phyloP scores from a whole-genome alignment of 768 basidiomycete genomes.

The Termitomyces sp. region DNA sequence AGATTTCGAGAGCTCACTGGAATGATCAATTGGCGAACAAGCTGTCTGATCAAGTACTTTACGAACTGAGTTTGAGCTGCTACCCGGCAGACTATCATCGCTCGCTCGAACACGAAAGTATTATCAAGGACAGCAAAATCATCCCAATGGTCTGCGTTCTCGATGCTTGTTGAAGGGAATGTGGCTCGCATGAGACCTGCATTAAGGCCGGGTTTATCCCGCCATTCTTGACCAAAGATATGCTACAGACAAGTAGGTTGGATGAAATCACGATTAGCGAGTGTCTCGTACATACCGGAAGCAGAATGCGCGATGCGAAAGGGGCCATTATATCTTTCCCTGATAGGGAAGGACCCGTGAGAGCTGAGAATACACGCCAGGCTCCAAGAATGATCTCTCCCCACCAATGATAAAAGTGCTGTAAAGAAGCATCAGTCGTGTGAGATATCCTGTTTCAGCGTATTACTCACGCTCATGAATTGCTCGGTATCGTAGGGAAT shows the following conservation, averaged over 20 bases:
- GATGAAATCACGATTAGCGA: not conserved
- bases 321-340: not conserved
- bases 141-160: slow-evolving; percentile 54
- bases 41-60: not conserved
- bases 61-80: slow-evolving; percentile 48
- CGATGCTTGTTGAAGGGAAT: slow-evolving; percentile 56
- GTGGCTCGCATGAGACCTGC: slow-evolving; percentile 58
- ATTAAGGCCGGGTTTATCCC: slow-evolving; percentile 16
- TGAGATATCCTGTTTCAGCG: not conserved
- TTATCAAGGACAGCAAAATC: slow-evolving; percentile 42
- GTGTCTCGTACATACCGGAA: slow-evolving; percentile 13
- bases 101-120: slow-evolving; percentile 60
- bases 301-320: slow-evolving; percentile 15
- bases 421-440: not conserved
- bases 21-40: slow-evolving; percentile 11
- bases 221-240: slow-evolving; percentile 16
- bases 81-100: slow-evolving; percentile 58
- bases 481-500: slow-evolving; percentile 18
- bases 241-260: slow-evolving; percentile 5
- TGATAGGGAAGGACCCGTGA: not conserved
- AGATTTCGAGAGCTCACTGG: slow-evolving; percentile 20
- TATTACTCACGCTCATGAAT: slow-evolving; percentile 16
- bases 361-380: slow-evolving; percentile 17
- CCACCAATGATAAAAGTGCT: slow-evolving; percentile 24
- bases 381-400: slow-evolving; percentile 20